Base-by-base conservation (phyloP, 805 yeast genomes). In the Kazachstania africana region DNA sequence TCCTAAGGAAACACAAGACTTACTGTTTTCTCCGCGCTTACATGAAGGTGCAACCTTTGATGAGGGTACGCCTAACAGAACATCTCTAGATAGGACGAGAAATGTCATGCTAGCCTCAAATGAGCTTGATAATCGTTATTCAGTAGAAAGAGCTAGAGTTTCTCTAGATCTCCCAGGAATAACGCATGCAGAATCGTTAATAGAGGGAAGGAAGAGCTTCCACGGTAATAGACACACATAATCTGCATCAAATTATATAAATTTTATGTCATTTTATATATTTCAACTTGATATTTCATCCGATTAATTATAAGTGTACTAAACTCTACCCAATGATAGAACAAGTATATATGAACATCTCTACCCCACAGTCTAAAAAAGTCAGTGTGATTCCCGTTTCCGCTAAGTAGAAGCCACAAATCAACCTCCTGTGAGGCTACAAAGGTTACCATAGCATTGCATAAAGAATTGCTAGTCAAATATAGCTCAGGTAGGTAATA, bases 161-260 rank as follows among this genome's bases (percentile, higher is more conserved):
- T 62, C 66, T 5, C 40, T 60, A 18, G 66, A 62, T 12, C 38
- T 62, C 19, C 66, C 66, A 4, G 65, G 66, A 10, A 43, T 59
- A 16, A 60, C 64, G 0, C 55, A 50, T 30, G 66, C 66, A 2
- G 32, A 31, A 16, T 16, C 26, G 5, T 24, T 31, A 12, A 28
- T 38, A 6, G 35, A 38, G 12, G 35, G 31, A 8, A 35, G 42
- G 17, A 38, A 33, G 24, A 38, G 42, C 31, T 28, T 35, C n/a
- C 25, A 23, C 6, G n/a, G 25, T 6, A 10, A 19, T 19, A 19
- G 22, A n/a, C n/a, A n/a, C n/a, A n/a, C n/a, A n/a, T n/a, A n/a
- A n/a, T n/a, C n/a, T n/a, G 22, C 8, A 19, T 19, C 10, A 19
- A 19, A 10, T 27, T 10, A 10, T 17, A 16, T 13, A 14, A 21